Evolutionary conservation across 768 basidiomycete species (phyloP), one percentile per base, ranked within the genome.

Genomic region (Multifurca ochricompacta): DNA sequence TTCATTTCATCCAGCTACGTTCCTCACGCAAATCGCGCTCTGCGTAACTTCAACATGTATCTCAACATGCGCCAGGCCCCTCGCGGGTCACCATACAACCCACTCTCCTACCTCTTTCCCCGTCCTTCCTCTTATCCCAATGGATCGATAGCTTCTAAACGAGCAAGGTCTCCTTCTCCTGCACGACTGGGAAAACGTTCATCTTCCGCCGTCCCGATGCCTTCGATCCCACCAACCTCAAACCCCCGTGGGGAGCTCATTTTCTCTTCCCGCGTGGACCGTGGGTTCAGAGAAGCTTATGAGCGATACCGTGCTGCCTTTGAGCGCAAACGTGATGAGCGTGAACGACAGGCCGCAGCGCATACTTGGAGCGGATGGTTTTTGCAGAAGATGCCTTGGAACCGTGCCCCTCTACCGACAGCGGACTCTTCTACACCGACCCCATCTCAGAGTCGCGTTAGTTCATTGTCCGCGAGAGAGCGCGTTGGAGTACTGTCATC

Each of bases 221-320:
- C 84, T 1, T 81, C 90, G n/a, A 94, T 96, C 37, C 92, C 93
- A 3, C 91, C 92, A 0, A 77, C 91, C 13, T 74, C 75, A 27
- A 96, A 92, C 68, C 93, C 95, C 3, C 85, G 94, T 13, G 95
- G 96, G 46, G 96, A 99, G 66, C 81, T 99, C 55, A 96, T 98
- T 51, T 96, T 99, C 70, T 92, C 89, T 3, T 89, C 85, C 10
- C 82, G 89, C 42, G 86, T 99, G 18, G 86, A 90, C 56, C 77
- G 78, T 48, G 64, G 68, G 18, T 98, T 98, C 68, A 76, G 88
- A 21, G 96, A 98, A 51, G 78, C 85, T 0, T 99, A 99, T 70
- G 94, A 97, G 68, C 80, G 91, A 14, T 92, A 97, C 69, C 80
- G 95, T 19, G 74, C 82, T 8, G 83, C 83, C 28, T 98, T 96